A percentile compares a stretch with the other conserved stretches of the same genome.
phyloP scores from a whole-genome alignment of 2,329 filamentous ascomycete species.

The Lachnellula occidentalis region DNA sequence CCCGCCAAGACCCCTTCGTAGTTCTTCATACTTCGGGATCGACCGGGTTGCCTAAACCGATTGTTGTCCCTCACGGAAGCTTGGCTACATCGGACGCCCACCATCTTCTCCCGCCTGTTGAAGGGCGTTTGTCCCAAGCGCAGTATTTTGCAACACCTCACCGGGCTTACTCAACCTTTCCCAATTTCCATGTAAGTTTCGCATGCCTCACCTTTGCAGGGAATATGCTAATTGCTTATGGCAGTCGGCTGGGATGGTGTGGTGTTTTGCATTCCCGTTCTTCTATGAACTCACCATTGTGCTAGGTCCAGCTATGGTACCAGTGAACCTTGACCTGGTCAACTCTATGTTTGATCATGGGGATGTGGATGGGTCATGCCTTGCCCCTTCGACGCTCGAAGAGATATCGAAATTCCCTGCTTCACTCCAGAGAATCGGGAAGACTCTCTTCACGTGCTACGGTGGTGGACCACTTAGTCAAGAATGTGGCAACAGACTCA shows the following conservation, averaged over 20 bases:
- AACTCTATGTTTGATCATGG: conserved; percentile 23
- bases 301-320: conserved; percentile 17
- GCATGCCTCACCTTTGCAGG: no score
- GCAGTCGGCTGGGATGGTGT: conserved; percentile 16
- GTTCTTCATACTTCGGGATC: conserved; percentile 40
- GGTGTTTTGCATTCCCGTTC: conserved; percentile 3
- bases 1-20: conserved; percentile 34
- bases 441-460: conserved; percentile 16
- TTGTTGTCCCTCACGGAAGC: conserved; percentile 23
- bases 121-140: conserved; percentile 62
- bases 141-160: conserved; percentile 49
- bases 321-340: conserved; percentile 19
- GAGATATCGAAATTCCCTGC: conserved; percentile 16
- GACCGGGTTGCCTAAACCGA: conserved; percentile 39
- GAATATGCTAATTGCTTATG: no score
- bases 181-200: no score
- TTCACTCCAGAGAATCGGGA: conserved; percentile 18
- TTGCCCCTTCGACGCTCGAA: conserved; percentile 18
- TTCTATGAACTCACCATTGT: conserved; percentile 21
- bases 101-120: conserved; percentile 15
- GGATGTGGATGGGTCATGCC: conserved; percentile 21
- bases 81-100: conserved; percentile 23
- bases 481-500: conserved; percentile 12
- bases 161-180: no score
- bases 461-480: conserved; percentile 21